phyloP scores from a whole-genome alignment of 352 stramenopile species.

The Phytophthora sp. region DNA sequence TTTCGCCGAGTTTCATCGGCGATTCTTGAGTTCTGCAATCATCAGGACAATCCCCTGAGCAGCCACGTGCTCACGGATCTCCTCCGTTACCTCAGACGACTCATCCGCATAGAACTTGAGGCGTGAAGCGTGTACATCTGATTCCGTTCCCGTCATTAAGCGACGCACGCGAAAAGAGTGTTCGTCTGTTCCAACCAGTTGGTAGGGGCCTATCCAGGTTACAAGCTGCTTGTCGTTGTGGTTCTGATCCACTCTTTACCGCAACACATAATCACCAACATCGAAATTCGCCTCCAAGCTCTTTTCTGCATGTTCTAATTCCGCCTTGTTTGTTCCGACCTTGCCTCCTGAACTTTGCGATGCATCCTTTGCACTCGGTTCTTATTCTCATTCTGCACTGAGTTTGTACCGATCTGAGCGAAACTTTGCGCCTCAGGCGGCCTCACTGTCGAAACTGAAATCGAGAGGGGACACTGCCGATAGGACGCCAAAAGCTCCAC shows the following conservation, averaged over 20 bases:
- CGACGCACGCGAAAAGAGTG: constrained; percentile 31
- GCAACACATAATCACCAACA: constrained; percentile 38
- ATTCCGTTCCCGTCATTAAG: constrained; percentile 22
- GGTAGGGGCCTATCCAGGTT: constrained; percentile 42
- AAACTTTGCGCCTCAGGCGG: not conserved
- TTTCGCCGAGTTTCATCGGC: constrained; percentile 6
- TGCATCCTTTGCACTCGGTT: constrained; percentile 22
- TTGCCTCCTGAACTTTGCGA: constrained; percentile 3
- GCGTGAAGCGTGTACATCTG: constrained; percentile 35
- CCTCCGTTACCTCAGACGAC: constrained; percentile 34
- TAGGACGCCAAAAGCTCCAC: constrained; percentile 31
- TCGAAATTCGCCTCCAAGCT: constrained; percentile 21
- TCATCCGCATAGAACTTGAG: constrained; percentile 44
- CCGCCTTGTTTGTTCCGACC: constrained; percentile 14
- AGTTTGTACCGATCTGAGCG: not conserved
- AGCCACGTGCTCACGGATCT: constrained; percentile 33
- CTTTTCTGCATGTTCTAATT: constrained; percentile 19
- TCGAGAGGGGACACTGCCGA: not conserved
- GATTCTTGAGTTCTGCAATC: constrained; percentile 22
- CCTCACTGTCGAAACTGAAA: constrained; percentile 3
- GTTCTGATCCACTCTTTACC: constrained; percentile 34
- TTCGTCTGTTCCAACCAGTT: constrained; percentile 21
- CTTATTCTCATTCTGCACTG: not conserved
- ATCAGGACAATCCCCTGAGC: constrained; percentile 29
- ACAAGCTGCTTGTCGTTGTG: constrained; percentile 36